Base-by-base conservation (phyloP, 2,329 filamentous ascomycete species). In the Penicillium verrucosum region DNA sequence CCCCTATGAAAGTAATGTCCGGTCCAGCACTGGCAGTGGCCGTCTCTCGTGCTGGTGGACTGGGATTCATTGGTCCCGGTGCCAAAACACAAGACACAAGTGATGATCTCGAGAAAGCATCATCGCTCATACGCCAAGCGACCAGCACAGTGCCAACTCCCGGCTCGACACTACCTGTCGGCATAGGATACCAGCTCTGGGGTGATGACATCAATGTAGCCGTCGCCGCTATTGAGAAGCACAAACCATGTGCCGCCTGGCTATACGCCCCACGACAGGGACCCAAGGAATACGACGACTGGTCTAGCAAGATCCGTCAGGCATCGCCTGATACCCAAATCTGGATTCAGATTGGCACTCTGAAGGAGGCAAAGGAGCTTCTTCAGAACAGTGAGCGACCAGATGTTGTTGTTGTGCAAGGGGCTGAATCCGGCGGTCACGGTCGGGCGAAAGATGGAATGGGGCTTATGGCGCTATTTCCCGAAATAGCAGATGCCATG, bases 1-100 rank as follows among this genome's bases (percentile, higher is more conserved):
- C 86, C 2, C 89, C 89, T 0, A 91, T 92, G 89, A 83, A 87
- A 49, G 78, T 87, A 23, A 84, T 90, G 61, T 76, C 80, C 60
- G 81, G 74, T 65, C 82, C 71, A 57, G 80, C 69, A 0, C 78
- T 91, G 2, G 85, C 87, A 2, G 75, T 85, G 18, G 81, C 84
- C 34, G 80, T 90, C 14, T 85, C 83, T 1, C 73, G 73, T 60
- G 81, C 83, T 30, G 81, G 82, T 1, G 81, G 81, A 1, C 61
- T 83, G 0, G 83, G 78, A 1, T 78, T 92, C 60, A 78, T 85
- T 14, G 75, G 78, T 1, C 85, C 86, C 0, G 84, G 84, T 0
- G 87, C 68, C 25, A 74, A 75, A 56, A 69, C 74, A 2, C 57
- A 67, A 18, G 63, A 72, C 27, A 67, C 70, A 4, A 46, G 62